These are phyloP conservation scores for Ceratocystis smalleyi DNA, from an alignment of 2,329 filamentous ascomycete species.

Conservation along the genomic window DNA sequence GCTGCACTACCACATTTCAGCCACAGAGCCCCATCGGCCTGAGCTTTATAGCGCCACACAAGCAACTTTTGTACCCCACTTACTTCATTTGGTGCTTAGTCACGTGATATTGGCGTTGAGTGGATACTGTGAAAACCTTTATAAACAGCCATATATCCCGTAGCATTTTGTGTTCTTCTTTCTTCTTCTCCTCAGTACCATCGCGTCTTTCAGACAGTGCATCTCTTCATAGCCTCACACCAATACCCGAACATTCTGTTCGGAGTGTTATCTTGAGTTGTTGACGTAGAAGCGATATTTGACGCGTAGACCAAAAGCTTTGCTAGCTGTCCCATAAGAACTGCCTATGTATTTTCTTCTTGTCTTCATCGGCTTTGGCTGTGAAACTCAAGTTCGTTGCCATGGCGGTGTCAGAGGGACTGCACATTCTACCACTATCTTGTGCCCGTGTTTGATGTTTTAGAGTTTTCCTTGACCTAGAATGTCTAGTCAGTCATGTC, in stretches of 20 bases:
- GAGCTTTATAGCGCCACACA: neutral
- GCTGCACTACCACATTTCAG: neutral
- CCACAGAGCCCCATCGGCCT: neutral
- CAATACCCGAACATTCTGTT: conserved; percentile 54
- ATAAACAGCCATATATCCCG: conserved; percentile 17
- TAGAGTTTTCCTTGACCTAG: neutral
- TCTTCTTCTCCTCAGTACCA: conserved; percentile 36
- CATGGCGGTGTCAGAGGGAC: conserved; percentile 30
- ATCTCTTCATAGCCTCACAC: conserved; percentile 47
- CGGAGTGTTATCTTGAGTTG: conserved; percentile 36
- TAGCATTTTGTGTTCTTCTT: conserved; percentile 17
- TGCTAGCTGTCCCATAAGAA: conserved; percentile 38
- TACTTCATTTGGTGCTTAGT: neutral
- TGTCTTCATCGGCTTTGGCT: conserved; percentile 20
- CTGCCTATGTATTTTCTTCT: conserved; percentile 35
- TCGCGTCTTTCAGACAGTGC: conserved; percentile 79
- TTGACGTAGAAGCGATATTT: conserved; percentile 50
- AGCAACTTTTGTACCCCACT: neutral
- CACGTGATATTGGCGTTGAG: conserved; percentile 5
- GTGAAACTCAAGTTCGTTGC: conserved; percentile 18
- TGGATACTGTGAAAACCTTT: conserved; percentile 11
- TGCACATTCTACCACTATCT: conserved; percentile 23
- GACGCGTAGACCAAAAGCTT: conserved; percentile 17
- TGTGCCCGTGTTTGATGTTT: neutral
- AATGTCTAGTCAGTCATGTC: neutral